Evolutionary conservation across 2,329 filamentous ascomycete genomes (phyloP).

Genomic region (Meredithiella fracta): DNA sequence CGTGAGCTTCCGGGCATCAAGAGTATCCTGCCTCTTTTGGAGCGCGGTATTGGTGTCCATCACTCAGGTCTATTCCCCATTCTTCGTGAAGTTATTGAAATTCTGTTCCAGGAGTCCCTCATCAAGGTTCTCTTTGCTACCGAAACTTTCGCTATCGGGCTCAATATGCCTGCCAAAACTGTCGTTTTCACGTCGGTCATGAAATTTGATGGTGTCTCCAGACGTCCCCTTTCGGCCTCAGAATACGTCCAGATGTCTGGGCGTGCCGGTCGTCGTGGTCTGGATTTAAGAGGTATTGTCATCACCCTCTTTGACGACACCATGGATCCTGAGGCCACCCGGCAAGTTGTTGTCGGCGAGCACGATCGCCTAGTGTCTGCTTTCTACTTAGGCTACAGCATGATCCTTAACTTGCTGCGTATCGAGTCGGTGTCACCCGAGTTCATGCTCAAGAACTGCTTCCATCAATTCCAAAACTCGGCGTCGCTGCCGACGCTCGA

Average conservation of each 20-base stretch:
- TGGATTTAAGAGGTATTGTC: conserved; percentile 94
- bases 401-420: conserved; percentile 90
- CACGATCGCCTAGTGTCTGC: conserved; percentile 96
- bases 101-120: conserved; percentile 91
- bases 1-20: conserved; percentile 76
- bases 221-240: conserved; percentile 75
- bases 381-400: conserved; percentile 96
- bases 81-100: conserved; percentile 96
- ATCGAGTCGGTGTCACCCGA: conserved; percentile 99
- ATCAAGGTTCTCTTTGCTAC: conserved; percentile 98
- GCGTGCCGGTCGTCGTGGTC: conserved; percentile 85
- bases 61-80: conserved; percentile 92
- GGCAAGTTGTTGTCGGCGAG: conserved; percentile 87
- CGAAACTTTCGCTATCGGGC: conserved; percentile 93
- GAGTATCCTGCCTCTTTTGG: conserved; percentile 73
- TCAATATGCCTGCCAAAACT: conserved; percentile 99
- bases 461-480: conserved; percentile 95
- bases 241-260: conserved; percentile 99
- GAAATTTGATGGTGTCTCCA: conserved; percentile 75
- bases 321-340: conserved; percentile 86
- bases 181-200: conserved; percentile 96
- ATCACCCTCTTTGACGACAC: conserved; percentile 99
- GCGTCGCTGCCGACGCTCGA: conserved; percentile 73
- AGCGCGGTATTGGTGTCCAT: conserved; percentile 90
- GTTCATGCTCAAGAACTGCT: conserved; percentile 96